Conservation (phyloP, 371 early-diverging fungal genomes). For the Entomophthora muscae region DNA sequence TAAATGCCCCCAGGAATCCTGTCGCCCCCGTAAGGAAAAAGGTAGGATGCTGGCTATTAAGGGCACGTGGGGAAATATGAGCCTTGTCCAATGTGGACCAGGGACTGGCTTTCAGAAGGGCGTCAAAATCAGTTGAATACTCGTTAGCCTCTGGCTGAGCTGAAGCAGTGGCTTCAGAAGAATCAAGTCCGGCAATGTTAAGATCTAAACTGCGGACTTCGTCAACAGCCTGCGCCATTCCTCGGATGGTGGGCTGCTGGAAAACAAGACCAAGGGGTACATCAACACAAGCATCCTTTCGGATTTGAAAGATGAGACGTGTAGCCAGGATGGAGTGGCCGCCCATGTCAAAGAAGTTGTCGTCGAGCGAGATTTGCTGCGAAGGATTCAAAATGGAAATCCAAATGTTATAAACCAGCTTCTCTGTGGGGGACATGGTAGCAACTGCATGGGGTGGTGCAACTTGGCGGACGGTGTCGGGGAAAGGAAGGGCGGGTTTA, state of each 20-base stretch:
- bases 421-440: conserved; percentile 23
- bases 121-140: conserved; percentile 64
- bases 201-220: conserved; percentile 33
- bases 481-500: conserved; percentile 87
- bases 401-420: conserved; percentile 67
- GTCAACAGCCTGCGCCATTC: conserved; percentile 59
- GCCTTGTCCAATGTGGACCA: conserved; percentile 14
- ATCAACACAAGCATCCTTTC: conserved; percentile 64
- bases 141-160: conserved; percentile 32
- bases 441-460: conserved; percentile 14
- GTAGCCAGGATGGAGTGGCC: conserved; percentile 96
- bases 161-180: not conserved
- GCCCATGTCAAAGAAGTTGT: conserved; percentile 92
- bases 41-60: conserved; percentile 17
- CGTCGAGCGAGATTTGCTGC: conserved; percentile 40
- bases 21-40: conserved; percentile 90
- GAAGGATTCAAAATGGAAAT: conserved; percentile 41
- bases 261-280: conserved; percentile 83
- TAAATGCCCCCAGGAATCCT: conserved; percentile 92
- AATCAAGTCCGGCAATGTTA: conserved; percentile 21
- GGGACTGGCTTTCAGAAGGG: conserved; percentile 22
- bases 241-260: conserved; percentile 67
- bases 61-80: conserved; percentile 11
- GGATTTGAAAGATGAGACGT: conserved; percentile 79
- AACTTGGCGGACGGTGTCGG: conserved; percentile 65